Conservation (phyloP, 305 asterid species). For the Petunia hybrid region DNA sequence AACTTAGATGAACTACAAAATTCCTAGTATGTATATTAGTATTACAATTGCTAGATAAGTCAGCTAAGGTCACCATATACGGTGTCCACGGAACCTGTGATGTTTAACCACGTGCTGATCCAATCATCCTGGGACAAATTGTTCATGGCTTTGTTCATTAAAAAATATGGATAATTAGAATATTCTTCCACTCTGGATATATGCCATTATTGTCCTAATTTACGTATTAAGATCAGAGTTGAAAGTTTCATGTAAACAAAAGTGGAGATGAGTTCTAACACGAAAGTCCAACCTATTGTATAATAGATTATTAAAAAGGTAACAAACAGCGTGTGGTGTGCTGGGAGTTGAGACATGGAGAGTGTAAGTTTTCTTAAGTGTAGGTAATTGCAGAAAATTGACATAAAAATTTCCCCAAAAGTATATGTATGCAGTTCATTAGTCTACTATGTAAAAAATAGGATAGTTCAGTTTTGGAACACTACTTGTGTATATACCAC, state of each 20-base stretch:
- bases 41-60: constrained; percentile 10
- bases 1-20: neutral
- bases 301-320: neutral
- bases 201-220: neutral
- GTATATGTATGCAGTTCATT: too few species aligned
- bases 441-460: too few species aligned
- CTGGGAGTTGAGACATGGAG: neutral
- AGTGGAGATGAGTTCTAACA: neutral
- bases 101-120: neutral
- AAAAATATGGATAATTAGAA: neutral
- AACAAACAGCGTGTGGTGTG: neutral
- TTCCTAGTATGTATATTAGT: neutral
- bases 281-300: neutral
- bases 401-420: neutral
- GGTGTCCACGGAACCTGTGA: neutral
- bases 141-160: constrained; percentile 13
- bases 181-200: constrained; percentile 18
- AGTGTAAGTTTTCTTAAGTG: neutral
- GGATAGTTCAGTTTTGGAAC: neutral
- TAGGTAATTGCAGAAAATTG: neutral
- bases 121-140: neutral
- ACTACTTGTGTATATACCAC: neutral
- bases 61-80: neutral
- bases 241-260: neutral
- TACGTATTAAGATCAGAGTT: neutral